Base-by-base conservation (phyloP, 1,139 yeast species). In the Candida pseudoviswanathii region DNA sequence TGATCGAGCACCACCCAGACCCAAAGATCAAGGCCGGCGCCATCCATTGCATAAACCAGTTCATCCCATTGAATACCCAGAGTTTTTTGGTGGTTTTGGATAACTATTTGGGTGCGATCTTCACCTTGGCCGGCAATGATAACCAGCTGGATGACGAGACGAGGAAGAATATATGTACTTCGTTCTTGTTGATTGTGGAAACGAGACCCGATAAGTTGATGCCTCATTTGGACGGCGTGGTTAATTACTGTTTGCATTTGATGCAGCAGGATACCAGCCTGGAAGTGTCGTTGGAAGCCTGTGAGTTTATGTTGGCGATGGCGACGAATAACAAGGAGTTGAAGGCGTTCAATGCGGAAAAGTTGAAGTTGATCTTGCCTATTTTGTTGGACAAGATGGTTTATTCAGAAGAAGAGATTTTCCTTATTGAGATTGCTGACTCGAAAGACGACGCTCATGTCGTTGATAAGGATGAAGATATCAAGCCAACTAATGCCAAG, bases 401-500 rank as follows among this genome's bases (percentile, higher is more conserved):
- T 21, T 92, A 89, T 63, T 83, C 92, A 5, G 96, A 89, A 55
- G 89, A 85, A 64, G 96, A 90, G 57, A 80, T 89, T 37, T 77
- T 86, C 52, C 66, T 82, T 54, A 80, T 91, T 70, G 89, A 88
- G 61, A 72, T 79, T 49, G 81, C 81, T 38, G 96, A 91, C 62
- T 85, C 82, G 41, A 84, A 81, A 47, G 90, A 87, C 55, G 86
- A 87, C 59, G 82, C 83, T 2, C 67, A 70, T 33, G 71, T 79
- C 3, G 96, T 84, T 16, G 99, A 94, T 66, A 82, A 82, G 55
- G 92, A 84, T 48, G 95, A 92, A 65, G 98, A 94, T 63, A 87
- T 94, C 53, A 82, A 81, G 58, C 99, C 98, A 1, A 80, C 80
- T 45, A 79, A 77, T 65, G 89, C 85, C 11, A 86, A 86, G 63